Conservation (phyloP, 2,329 filamentous ascomycete species). For the Claviceps digitariae region DNA sequence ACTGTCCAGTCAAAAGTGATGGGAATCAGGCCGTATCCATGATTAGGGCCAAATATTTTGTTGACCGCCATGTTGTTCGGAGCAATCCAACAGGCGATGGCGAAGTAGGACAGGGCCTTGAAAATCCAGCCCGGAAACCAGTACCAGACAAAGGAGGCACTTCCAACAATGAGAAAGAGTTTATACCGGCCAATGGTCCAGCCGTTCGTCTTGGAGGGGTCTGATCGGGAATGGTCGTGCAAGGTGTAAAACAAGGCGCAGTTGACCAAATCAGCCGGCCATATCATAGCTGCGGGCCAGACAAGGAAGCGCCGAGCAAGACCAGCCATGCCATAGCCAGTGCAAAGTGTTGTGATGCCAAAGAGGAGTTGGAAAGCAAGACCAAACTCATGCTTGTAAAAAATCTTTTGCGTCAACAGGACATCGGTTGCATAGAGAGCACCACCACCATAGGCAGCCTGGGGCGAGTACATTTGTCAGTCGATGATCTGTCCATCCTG, state of each 20-base stretch:
- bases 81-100: slow-evolving; percentile 48
- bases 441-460: slow-evolving; percentile 45
- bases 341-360: slow-evolving; percentile 39
- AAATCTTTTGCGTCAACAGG: slow-evolving; percentile 36
- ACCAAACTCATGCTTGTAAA: slow-evolving; percentile 42
- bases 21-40: slow-evolving; percentile 44
- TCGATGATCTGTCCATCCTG: not conserved
- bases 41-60: slow-evolving; percentile 47
- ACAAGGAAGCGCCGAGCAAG: slow-evolving; percentile 39
- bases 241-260: slow-evolving; percentile 36
- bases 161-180: slow-evolving; percentile 45
- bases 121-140: slow-evolving; percentile 52
- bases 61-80: slow-evolving; percentile 47
- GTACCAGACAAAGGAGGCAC: slow-evolving; percentile 39
- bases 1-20: slow-evolving; percentile 43
- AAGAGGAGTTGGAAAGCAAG: slow-evolving; percentile 41
- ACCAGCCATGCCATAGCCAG: slow-evolving; percentile 44
- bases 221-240: slow-evolving; percentile 30
- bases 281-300: slow-evolving; percentile 43
- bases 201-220: slow-evolving; percentile 38
- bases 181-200: slow-evolving; percentile 52
- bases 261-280: slow-evolving; percentile 41
- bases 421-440: slow-evolving; percentile 42
- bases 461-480: not conserved
- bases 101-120: slow-evolving; percentile 48